A percentile compares a stretch with the other conserved stretches of the same genome.
Conservation (phyloP, 202 grass and related monocot genomes). For the Digitaria exilis region DNA sequence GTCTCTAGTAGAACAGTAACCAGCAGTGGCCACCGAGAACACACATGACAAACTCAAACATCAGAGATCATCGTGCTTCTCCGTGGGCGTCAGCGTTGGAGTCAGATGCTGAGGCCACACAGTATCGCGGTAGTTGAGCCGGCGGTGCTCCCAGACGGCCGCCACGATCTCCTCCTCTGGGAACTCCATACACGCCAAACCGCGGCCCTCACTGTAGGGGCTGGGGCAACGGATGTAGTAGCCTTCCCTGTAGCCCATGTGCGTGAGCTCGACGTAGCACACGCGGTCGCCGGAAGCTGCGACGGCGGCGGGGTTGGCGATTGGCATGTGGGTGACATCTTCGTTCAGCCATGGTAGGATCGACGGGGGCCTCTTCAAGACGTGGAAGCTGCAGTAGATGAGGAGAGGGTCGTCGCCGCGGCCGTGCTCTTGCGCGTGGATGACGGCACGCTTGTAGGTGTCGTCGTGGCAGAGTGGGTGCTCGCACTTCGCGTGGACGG, state of each 20-base stretch:
- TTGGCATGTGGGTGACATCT: background rate
- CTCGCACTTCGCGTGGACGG: background rate
- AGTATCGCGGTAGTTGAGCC: too few relatives aligned
- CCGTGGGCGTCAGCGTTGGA: too few relatives aligned
- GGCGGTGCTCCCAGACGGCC: background rate
- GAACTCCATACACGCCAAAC: background rate
- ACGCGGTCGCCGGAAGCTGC: background rate
- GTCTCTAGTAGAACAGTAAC: background rate
- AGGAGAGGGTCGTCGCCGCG: background rate
- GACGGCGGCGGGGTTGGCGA: too few relatives aligned
- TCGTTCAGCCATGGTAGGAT: background rate
- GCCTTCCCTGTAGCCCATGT: background rate
- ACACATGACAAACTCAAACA: too few relatives aligned
- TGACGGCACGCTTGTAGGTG: background rate
- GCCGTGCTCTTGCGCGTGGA: too few relatives aligned
- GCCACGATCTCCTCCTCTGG: background rate
- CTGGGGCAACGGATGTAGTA: constrained; percentile 8
- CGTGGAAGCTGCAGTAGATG: background rate
- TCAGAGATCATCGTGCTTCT: background rate
- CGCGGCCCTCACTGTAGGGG: background rate
- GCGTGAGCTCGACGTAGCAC: background rate
- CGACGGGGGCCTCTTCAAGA: background rate
- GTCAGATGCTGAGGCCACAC: too few relatives aligned
- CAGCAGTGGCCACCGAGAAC: too few relatives aligned
- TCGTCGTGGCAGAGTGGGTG: background rate